Base-by-base conservation (phyloP, 23 red algal genomes). In the Gracilaria domingensis region DNA sequence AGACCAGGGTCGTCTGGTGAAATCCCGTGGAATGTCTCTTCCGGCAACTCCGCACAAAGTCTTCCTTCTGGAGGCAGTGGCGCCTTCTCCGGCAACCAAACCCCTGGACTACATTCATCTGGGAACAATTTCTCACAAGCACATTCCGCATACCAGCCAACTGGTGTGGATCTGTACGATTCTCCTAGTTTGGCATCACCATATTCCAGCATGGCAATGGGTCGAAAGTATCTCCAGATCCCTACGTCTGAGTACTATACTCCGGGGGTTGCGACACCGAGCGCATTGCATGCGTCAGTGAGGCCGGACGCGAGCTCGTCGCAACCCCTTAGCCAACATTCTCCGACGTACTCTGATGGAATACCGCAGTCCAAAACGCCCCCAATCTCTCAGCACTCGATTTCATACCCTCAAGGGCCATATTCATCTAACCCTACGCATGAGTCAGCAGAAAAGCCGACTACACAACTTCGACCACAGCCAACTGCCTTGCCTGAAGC, bases 201-300 rank as follows among this genome's bases (percentile, higher is more conserved):
- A 14, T 77, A 77, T 77, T 45, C 72, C 38, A 77, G 39, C 2
- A 12, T 50, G 30, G 26, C 40, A 28, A 25, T 28, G 12, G 72
- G 34, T 77, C 40, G 17, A 75, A 75, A 25, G 69, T 25, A 77
- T 28, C 20, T 44, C n/a, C n/a, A n/a, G 4, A 77, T 51, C 5
- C 39, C 72, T 21, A 49, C 4, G 11, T 77, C 72, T 51, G 12
- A 77, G 42, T 77, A 77, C 34, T 77, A 77, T 14, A 77, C 72
- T 50, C 72, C 72, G 13, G 45, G n/a, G 40, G 39, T 51, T 9
- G 72, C 72, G 16, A 77, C 72, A 40, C 72, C 72, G 13, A 26
- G 72, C 18, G 72, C 30, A 13, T 50, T 49, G 21, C 45, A 49
- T 51, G 40, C 7, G 23, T 77, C 72, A 39, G n/a, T 49, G 21